Conservation (phyloP, 2,329 filamentous ascomycete species). For the Sporothrix brasiliensis region DNA sequence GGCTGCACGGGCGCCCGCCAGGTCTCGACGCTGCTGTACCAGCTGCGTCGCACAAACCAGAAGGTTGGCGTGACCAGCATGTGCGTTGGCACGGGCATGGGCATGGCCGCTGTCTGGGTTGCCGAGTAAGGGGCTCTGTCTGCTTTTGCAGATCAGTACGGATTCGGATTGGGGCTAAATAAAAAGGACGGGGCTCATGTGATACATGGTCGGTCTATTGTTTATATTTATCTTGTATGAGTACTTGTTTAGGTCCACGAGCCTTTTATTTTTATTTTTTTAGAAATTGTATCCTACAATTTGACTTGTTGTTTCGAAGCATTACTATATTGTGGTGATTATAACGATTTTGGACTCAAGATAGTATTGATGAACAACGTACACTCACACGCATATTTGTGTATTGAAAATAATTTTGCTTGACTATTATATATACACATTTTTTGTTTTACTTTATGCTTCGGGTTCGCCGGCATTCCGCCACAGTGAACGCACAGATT, state of each 20-base stretch:
- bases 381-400: background rate
- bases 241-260: constrained; percentile 14
- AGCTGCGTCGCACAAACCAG: constrained; percentile 80
- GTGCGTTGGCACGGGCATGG: constrained; percentile 97
- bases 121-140: constrained; percentile 65
- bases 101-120: constrained; percentile 96
- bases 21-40: constrained; percentile 87
- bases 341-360: too few species aligned
- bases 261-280: background rate
- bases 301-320: background rate
- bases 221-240: constrained; percentile 1
- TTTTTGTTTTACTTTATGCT: background rate
- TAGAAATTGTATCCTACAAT: constrained; percentile 9
- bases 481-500: background rate
- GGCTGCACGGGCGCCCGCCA: constrained; percentile 94
- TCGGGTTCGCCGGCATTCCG: background rate
- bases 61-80: constrained; percentile 91
- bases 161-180: background rate
- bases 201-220: background rate
- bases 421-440: background rate
- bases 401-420: background rate
- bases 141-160: background rate
- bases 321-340: too few species aligned
- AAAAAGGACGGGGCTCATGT: constrained; percentile 15
- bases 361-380: background rate